phyloP scores from a whole-genome alignment of 352 stramenopile genomes.

The Phytophthora sp. region DNA sequence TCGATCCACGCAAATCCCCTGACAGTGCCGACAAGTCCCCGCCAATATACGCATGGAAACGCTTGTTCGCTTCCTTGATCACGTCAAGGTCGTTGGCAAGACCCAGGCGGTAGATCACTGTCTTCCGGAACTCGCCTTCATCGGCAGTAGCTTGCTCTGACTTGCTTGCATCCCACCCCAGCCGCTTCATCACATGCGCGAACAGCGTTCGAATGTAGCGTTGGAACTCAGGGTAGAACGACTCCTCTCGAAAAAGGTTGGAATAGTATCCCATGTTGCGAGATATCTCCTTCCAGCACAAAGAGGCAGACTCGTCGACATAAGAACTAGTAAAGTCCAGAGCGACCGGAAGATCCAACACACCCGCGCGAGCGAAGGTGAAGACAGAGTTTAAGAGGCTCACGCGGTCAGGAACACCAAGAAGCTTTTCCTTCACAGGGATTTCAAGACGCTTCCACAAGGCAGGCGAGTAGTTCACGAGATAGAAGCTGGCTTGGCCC shows the following conservation, averaged over 20 bases:
- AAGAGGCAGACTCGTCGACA: constrained; percentile 56
- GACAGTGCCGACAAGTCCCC: constrained; percentile 52
- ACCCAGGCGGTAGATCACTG: constrained; percentile 61
- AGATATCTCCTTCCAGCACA: constrained; percentile 78
- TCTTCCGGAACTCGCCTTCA: constrained; percentile 70
- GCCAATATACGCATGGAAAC: constrained; percentile 58
- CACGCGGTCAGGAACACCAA: constrained; percentile 90
- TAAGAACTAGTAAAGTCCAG: constrained; percentile 72
- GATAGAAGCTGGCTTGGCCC: constrained; percentile 93
- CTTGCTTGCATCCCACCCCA: constrained; percentile 56
- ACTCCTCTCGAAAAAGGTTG: constrained; percentile 56
- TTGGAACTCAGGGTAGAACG: constrained; percentile 63
- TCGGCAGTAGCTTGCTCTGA: constrained; percentile 35
- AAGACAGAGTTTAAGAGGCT: constrained; percentile 93
- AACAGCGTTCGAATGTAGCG: constrained; percentile 63
- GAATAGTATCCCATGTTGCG: constrained; percentile 55
- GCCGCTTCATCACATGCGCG: constrained; percentile 48
- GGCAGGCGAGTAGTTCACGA: constrained; percentile 92
- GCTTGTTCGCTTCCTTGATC: constrained; percentile 58
- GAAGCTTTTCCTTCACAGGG: constrained; percentile 48
- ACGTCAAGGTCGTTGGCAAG: constrained; percentile 53
- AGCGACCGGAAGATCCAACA: constrained; percentile 52
- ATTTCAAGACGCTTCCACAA: constrained; percentile 86
- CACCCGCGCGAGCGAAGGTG: constrained; percentile 81
- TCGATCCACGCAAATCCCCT: constrained; percentile 59